phyloP scores from a whole-genome alignment of 2,329 filamentous ascomycete genomes.

The Ophiostoma novo-ulmi region DNA sequence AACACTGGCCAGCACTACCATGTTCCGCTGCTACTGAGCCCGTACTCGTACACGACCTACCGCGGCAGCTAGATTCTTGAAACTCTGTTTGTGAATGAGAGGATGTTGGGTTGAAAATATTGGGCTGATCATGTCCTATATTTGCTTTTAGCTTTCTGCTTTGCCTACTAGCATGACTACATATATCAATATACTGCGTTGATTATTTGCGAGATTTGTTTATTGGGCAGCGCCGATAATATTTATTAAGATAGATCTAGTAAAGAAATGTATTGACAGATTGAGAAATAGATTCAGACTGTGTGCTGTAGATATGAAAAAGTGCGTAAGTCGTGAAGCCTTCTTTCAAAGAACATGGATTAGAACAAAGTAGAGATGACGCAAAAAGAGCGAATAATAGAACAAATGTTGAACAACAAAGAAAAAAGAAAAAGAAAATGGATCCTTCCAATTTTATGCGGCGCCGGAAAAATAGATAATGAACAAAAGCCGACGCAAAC shows the following conservation, averaged over 20 bases:
- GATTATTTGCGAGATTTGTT: background rate
- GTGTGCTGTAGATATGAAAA: background rate
- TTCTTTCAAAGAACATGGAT: background rate
- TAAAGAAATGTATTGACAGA: background rate
- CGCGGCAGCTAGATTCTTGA: slow-evolving; percentile 54
- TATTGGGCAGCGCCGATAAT: no score
- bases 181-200: slow-evolving; percentile 3
- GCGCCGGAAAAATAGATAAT: background rate
- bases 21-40: slow-evolving; percentile 70
- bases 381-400: background rate
- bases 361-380: no score
- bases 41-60: slow-evolving; percentile 79
- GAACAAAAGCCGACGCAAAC: background rate
- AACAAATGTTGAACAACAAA: slow-evolving; percentile 10
- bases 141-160: background rate
- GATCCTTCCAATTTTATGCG: background rate
- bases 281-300: background rate
- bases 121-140: background rate
- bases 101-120: background rate
- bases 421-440: background rate
- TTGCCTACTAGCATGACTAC: background rate
- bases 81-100: background rate
- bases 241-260: background rate
- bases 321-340: background rate
- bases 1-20: slow-evolving; percentile 64